Conservation (phyloP, 2,329 filamentous ascomycete species). For the Fusarium brevicatenulatum region DNA sequence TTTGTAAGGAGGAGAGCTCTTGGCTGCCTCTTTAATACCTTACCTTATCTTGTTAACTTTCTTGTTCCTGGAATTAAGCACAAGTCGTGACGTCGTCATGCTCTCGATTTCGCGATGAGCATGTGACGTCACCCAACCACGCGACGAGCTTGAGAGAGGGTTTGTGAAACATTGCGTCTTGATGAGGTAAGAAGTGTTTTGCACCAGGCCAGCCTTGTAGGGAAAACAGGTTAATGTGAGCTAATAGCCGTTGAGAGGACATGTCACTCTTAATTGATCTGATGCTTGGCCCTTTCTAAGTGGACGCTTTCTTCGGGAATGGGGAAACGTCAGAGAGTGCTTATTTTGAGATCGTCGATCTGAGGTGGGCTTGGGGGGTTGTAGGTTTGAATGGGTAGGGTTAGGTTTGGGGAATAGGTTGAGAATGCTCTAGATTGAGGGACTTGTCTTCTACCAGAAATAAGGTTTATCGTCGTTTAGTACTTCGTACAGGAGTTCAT, state of each 20-base stretch:
- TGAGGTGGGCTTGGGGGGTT: background rate
- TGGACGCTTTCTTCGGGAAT: background rate
- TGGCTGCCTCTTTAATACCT: slow-evolving; percentile 3
- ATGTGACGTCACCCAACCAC: slow-evolving; percentile 45
- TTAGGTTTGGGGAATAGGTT: too few species aligned
- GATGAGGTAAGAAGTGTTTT: slow-evolving; percentile 19
- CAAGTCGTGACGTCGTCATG: slow-evolving; percentile 46
- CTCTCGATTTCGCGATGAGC: slow-evolving; percentile 28
- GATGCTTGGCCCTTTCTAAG: background rate
- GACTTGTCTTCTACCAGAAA: fast-evolving
- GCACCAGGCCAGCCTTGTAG: background rate
- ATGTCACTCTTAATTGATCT: background rate
- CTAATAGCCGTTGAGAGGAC: background rate
- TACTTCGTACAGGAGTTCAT: background rate
- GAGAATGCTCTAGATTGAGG: background rate
- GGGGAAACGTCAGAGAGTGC: background rate
- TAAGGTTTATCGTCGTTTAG: background rate
- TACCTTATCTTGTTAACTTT: background rate
- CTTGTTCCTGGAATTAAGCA: slow-evolving; percentile 25
- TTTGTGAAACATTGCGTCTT: slow-evolving; percentile 27
- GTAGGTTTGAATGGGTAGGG: background rate
- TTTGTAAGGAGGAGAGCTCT: background rate
- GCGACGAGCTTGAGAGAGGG: too few species aligned
- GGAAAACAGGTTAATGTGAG: background rate
- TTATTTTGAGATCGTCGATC: background rate